Evolutionary conservation across 345 rosid genomes (phyloP), one percentile per base, ranked within the genome.

Genomic region (Gossypium bickii): DNA sequence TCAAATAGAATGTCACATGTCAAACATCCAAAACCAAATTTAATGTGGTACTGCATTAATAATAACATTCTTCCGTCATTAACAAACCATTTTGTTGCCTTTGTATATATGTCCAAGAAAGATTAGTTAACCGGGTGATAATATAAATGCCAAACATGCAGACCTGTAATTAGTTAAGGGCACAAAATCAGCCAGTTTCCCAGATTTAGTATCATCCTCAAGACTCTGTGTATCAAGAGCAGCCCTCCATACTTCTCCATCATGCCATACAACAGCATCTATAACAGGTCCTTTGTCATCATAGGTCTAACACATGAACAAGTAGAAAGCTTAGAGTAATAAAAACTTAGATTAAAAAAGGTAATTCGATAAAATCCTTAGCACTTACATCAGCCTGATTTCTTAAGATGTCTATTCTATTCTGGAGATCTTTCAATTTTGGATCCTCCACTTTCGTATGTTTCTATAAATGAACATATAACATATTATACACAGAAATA

Each of bases 191-290:
- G 96, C 90, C 51, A 95, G 93, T 81, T 85, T 91, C 79, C 99
- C 98, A 75, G 86, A 73, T 66, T 88, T 88, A 77, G 90, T 83
- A 81, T 86, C 90, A 81, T 91, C 89, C 85, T 89, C 98, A 61
- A 95, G 88, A 79, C 84, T 91, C 76, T 89, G 99, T 8, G 97
- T 93, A 78, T 95, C 99, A 79, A 95, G 91, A 67, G 98, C 98
- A 80, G 77, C 97, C 86, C 98, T 89, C 98, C 99, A 95, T 49
- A 88, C 82, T 78, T 91, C 94, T 61, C 97, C 99, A 77, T 95
- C 98, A 81, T 95, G 86, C 99, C 99, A 95, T 51, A 90, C 97
- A 80, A 91, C 93, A 84, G 97, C 97, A 76, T 95, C 99, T 74
- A 95, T 87, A 68, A 89, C 81, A 81, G 98, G 98, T 67, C 99